Evolutionary conservation across 2,329 filamentous ascomycete genomes (phyloP).

Genomic region (Monilinia fructigena): DNA sequence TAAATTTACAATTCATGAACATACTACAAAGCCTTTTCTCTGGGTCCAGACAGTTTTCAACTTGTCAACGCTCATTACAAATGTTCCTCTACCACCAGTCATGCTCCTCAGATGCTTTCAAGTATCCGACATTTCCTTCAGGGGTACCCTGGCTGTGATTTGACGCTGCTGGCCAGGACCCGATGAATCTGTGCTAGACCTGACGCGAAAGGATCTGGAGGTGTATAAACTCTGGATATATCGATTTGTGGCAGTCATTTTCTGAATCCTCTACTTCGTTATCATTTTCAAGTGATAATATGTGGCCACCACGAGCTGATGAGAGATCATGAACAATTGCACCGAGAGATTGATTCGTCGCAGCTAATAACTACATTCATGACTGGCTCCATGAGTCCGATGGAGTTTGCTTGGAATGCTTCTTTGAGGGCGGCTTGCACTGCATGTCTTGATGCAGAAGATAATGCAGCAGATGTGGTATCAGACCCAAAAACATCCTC

Average conservation of each 20-base stretch:
- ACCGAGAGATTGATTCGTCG: slow-evolving; percentile 74
- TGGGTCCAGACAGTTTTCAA: slow-evolving; percentile 63
- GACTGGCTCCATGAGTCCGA: slow-evolving; percentile 84
- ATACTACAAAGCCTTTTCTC: slow-evolving; percentile 44
- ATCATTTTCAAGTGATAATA: slow-evolving; percentile 63
- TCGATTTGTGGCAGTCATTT: slow-evolving; percentile 54
- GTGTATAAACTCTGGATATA: slow-evolving; percentile 75
- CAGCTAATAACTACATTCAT: slow-evolving; percentile 88
- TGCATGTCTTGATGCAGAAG: slow-evolving; percentile 65
- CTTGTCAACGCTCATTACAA: slow-evolving; percentile 70
- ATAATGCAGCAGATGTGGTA: slow-evolving; percentile 65
- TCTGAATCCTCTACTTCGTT: slow-evolving; percentile 27
- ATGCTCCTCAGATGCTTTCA: slow-evolving; percentile 85
- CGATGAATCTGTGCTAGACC: slow-evolving; percentile 49
- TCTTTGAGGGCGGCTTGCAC: slow-evolving; percentile 68
- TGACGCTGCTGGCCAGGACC: slow-evolving; percentile 52
- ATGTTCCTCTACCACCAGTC: slow-evolving; percentile 79
- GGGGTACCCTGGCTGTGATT: slow-evolving; percentile 82
- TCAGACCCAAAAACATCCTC: slow-evolving; percentile 65
- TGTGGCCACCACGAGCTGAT: slow-evolving; percentile 68
- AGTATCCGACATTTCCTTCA: slow-evolving; percentile 96
- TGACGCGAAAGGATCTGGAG: slow-evolving; percentile 76
- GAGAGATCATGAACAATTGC: slow-evolving; percentile 80
- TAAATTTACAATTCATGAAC: not conserved
- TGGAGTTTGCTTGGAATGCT: slow-evolving; percentile 52